These are phyloP conservation scores for Beta vulgaris DNA, from an alignment of 148 eudicot genomes.

Conservation along the genomic window DNA sequence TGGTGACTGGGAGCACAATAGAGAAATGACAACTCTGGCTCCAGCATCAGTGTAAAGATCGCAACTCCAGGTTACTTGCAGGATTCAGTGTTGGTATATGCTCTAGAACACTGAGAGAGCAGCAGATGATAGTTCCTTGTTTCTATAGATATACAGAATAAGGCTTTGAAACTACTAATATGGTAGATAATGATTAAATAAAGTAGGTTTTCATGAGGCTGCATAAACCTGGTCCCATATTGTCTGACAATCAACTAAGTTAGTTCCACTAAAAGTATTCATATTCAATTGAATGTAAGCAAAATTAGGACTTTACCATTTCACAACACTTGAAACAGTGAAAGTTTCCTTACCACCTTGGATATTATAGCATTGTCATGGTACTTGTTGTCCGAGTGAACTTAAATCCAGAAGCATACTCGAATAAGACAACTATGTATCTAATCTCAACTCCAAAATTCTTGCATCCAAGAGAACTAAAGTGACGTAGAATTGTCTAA, in stretches of 20 bases:
- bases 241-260: background rate
- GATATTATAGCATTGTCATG: background rate
- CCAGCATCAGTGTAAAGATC: conserved; percentile 13
- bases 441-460: background rate
- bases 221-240: background rate
- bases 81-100: background rate
- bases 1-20: background rate
- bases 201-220: background rate
- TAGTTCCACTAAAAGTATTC: background rate
- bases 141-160: background rate
- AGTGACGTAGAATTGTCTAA: background rate
- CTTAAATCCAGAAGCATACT: too few species aligned
- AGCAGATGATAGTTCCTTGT: background rate
- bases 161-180: background rate
- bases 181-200: background rate
- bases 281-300: background rate
- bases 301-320: background rate
- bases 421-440: background rate
- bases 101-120: background rate
- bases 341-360: background rate
- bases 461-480: background rate
- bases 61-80: background rate
- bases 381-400: too few species aligned
- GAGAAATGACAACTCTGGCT: conserved; percentile 2
- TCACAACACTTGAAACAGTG: background rate